Conservation (phyloP, 495 filamentous ascomycete genomes). For the Talaromyces proteolyticus region DNA sequence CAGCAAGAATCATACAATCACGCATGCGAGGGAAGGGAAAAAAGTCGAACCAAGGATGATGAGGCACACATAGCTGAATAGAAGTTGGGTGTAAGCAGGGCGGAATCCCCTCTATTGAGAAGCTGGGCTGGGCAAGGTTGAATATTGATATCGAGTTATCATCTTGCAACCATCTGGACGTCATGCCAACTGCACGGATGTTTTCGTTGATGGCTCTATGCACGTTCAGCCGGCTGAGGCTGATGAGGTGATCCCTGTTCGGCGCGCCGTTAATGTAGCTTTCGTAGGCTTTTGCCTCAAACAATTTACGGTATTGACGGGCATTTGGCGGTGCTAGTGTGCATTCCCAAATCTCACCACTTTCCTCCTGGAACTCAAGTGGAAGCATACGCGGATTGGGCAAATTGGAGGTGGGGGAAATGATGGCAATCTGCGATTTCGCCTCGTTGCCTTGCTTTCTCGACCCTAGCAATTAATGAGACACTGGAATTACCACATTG, state of each 20-base stretch:
- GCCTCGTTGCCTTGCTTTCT: no score
- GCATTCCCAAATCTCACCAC: no score
- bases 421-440: no score
- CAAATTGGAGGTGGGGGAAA: no score
- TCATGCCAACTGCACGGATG: constrained; percentile 12
- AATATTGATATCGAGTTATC: constrained; percentile 11
- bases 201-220: constrained; percentile 13
- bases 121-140: neutral
- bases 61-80: constrained; percentile 23
- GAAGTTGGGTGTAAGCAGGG: constrained; percentile 28
- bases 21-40: constrained; percentile 28
- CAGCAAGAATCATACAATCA: constrained; percentile 24
- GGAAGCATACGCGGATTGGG: no score
- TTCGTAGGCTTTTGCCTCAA: no score
- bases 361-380: no score
- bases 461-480: no score
- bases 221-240: constrained; percentile 9
- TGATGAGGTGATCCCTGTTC: constrained; percentile 8
- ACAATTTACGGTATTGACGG: no score
- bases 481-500: no score
- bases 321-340: no score
- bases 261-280: constrained; percentile 5
- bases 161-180: constrained; percentile 3
- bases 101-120: constrained; percentile 10
- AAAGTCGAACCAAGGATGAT: constrained; percentile 18